phyloP scores from a whole-genome alignment of 2,329 filamentous ascomycete genomes.

The Nannizziopsis arthrosporioides region DNA sequence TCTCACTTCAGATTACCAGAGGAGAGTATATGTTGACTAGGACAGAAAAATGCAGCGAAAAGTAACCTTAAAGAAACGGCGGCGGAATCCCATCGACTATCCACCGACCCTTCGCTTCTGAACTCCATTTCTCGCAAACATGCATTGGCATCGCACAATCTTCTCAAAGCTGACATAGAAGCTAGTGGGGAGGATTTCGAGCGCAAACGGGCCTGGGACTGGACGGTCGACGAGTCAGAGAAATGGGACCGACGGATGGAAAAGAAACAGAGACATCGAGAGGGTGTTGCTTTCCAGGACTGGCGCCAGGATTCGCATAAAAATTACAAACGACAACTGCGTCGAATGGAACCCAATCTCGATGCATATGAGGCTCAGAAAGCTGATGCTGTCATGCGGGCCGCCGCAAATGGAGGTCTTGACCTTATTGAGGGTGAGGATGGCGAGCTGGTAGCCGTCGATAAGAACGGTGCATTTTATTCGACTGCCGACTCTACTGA shows the following conservation, averaged over 20 bases:
- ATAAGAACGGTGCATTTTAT: slow-evolving; percentile 83
- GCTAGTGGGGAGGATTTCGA: slow-evolving; percentile 85
- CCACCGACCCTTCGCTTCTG: slow-evolving; percentile 65
- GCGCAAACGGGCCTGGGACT: slow-evolving; percentile 96
- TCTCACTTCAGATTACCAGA: not conserved
- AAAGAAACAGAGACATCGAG: slow-evolving; percentile 69
- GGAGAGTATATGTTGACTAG: not conserved
- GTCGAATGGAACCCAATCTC: slow-evolving; percentile 62
- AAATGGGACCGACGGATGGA: slow-evolving; percentile 83
- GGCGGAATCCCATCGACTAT: slow-evolving; percentile 66
- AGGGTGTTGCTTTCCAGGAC: slow-evolving; percentile 82
- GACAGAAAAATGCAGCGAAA: slow-evolving; percentile 32
- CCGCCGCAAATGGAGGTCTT: slow-evolving; percentile 70
- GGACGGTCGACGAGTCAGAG: slow-evolving; percentile 90
- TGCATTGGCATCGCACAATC: slow-evolving; percentile 79
- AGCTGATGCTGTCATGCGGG: slow-evolving; percentile 69
- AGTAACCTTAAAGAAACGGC: slow-evolving; percentile 72
- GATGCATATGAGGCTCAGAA: slow-evolving; percentile 83
- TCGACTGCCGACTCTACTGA: slow-evolving; percentile 72
- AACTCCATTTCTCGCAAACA: slow-evolving; percentile 71
- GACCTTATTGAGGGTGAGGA: slow-evolving; percentile 94
- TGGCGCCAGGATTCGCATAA: slow-evolving; percentile 80
- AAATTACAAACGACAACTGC: slow-evolving; percentile 83
- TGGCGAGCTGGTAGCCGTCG: slow-evolving; percentile 86
- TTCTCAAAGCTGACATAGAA: slow-evolving; percentile 82